Base-by-base conservation (phyloP, 164 flowering plant genomes). In the Malania oleifera region DNA sequence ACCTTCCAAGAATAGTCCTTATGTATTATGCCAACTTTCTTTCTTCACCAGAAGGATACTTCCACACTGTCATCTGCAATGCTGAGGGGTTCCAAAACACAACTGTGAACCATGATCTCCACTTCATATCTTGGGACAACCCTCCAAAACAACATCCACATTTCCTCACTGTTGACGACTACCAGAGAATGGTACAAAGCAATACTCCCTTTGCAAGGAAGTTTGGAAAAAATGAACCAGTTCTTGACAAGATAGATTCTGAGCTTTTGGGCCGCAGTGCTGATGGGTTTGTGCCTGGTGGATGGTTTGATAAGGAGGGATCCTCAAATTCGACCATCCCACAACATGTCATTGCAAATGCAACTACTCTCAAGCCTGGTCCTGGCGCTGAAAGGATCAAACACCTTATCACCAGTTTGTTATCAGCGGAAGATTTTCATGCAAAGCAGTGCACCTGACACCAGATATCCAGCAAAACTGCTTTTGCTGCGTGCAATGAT, bases 111-210 rank as follows among this genome's bases (percentile, higher is more conserved):
- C 83, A 81, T 55, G 97, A 89, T 53, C 84, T 89, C 44, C 97
- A 85, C 67, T 89, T 76, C 77, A 87, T 89, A 63, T 83, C 97
- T 7, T 89, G 97, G 97, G 92, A 87, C 71, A 89, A 74, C 68
- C 97, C 97, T 43, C 97, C 97, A 4, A 89, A 89, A 59, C 97
- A 89, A 67, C 97, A 89, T 34, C 97, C 97, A 6, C 95, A 83
- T 71, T 83, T 78, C 66, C 87, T 89, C 44, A 77, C 72, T 0
- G 14, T 43, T 3, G 57, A 74, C 10, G 87, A 89, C 56, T 77
- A 23, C 39, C 70, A 77, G 56, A 69, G 56, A 47, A 87, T 89
- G 91, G 75, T 82, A 0, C 77, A 78, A 18, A 87, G 95, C 70
- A 81, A 81, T 66, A 76, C 88, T 3, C 91, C 92, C 5, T 89